Evolutionary conservation across 2,329 filamentous ascomycete genomes (phyloP), one percentile per base, ranked within the genome.

Genomic region (Tolypocladium guangdongense): DNA sequence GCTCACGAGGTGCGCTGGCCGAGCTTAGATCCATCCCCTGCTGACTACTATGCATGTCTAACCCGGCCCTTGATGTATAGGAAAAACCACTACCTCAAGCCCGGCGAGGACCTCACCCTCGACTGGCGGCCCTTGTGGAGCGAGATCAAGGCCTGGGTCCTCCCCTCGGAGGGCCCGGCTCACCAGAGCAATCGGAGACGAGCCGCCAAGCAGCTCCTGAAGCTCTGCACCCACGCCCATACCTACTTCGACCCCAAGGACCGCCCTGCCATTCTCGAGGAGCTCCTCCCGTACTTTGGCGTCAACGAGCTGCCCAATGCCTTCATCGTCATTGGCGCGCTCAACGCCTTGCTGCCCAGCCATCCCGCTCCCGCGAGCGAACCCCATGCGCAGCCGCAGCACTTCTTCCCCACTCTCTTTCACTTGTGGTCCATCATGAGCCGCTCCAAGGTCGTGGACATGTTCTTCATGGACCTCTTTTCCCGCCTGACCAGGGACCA

Each of bases 391-490:
- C 84, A 90, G 60, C 92, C 93, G 1, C 86, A 91, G 59, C 84
- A 92, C 64, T 92, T 95, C 63, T 74, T 97, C 37, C 93, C 93
- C 3, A 96, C 92, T 0, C 86, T 96, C 62, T 99, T 99, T 75
- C 93, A 99, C 68, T 73, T 97, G 1, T 99, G 93, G 93, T 93
- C 91, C 1, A 77, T 97, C 43, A 84, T 97, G 59, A 93, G 90
- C 61, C 81, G 95, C 51, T 97, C 92, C 1, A 93, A 89, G 68
- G 79, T 84, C 4, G 87, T 93, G 56, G 93, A 99, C 68, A 81
- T 88, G 54, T 86, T 87, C 57, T 91, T 95, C 63, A 81, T 97
- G 58, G 93, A 99, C 69, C 80, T 96, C 35, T 82, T 96, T 57
- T 97, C 93, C 14, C 81, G 93, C 51, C 75, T 96, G 64, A 86